Conservation (phyloP, 441 rosid genomes). For the Biscutella laevigata region DNA sequence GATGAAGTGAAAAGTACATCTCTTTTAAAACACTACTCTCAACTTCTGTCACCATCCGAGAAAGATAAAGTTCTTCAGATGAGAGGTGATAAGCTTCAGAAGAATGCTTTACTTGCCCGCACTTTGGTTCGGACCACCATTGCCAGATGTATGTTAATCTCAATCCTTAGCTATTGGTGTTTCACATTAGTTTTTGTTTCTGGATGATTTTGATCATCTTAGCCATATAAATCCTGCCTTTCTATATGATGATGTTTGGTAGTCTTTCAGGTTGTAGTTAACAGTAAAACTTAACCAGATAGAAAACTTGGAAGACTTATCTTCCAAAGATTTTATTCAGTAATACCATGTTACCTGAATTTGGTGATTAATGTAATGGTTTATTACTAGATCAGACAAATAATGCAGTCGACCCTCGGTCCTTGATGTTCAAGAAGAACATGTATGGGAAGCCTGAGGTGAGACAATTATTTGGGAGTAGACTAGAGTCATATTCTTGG, state of each 20-base stretch:
- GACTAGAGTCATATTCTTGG: neutral
- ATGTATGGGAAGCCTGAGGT: constrained; percentile 94
- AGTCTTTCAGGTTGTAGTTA: neutral
- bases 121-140: constrained; percentile 80
- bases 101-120: constrained; percentile 74
- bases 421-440: constrained; percentile 66
- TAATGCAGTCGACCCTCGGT: constrained; percentile 41
- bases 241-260: neutral
- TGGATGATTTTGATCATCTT: neutral
- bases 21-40: constrained; percentile 51
- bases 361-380: neutral
- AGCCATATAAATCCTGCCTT: neutral
- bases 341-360: neutral
- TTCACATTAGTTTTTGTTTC: neutral
- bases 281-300: neutral
- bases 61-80: constrained; percentile 40
- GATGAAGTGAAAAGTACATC: constrained; percentile 56
- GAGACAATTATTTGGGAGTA: constrained; percentile 16
- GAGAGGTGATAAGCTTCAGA: constrained; percentile 49
- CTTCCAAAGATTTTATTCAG: neutral
- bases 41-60: constrained; percentile 65
- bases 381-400: constrained; percentile 60
- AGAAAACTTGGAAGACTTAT: neutral
- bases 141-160: constrained; percentile 61
- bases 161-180: neutral